Conservation (phyloP, 306 rosid species). For the Biancaea sappan region DNA sequence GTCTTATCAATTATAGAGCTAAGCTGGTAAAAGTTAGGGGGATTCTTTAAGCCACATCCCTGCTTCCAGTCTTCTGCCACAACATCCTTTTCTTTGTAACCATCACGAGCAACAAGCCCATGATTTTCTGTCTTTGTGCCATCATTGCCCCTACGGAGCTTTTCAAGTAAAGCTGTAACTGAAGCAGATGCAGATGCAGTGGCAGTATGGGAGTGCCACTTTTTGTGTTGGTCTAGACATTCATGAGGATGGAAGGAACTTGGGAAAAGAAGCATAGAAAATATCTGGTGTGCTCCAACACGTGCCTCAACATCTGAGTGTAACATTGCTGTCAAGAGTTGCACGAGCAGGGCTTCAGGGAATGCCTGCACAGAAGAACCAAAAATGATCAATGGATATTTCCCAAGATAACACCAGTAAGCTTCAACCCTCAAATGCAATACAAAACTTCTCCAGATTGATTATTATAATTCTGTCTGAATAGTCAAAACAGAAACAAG, state of each 20-base stretch:
- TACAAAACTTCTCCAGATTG: neutral
- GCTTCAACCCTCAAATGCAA: constrained; percentile 1
- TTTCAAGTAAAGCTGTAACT: constrained; percentile 86
- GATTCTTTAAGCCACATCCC: constrained; percentile 58
- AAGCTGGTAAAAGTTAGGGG: constrained; percentile 69
- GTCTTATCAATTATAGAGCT: constrained; percentile 71
- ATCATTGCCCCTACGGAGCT: constrained; percentile 77
- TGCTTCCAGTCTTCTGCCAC: constrained; percentile 70
- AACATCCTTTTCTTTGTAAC: constrained; percentile 50
- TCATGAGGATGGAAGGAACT: constrained; percentile 62
- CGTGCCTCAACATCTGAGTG: constrained; percentile 84
- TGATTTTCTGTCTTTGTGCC: constrained; percentile 52
- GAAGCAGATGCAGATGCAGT: constrained; percentile 85
- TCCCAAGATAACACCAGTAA: constrained; percentile 11
- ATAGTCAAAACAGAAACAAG: neutral
- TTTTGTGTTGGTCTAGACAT: constrained; percentile 61
- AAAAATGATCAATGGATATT: neutral
- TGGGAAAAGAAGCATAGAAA: constrained; percentile 80
- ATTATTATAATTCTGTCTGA: neutral
- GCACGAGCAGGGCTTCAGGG: constrained; percentile 90
- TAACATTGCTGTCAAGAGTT: constrained; percentile 85
- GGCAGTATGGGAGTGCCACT: constrained; percentile 61
- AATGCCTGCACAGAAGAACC: constrained; percentile 60
- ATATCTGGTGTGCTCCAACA: constrained; percentile 90
- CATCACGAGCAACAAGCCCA: constrained; percentile 46